phyloP scores from a whole-genome alignment of 2,329 filamentous ascomycete genomes.

The Pestalotiopsis fici region DNA sequence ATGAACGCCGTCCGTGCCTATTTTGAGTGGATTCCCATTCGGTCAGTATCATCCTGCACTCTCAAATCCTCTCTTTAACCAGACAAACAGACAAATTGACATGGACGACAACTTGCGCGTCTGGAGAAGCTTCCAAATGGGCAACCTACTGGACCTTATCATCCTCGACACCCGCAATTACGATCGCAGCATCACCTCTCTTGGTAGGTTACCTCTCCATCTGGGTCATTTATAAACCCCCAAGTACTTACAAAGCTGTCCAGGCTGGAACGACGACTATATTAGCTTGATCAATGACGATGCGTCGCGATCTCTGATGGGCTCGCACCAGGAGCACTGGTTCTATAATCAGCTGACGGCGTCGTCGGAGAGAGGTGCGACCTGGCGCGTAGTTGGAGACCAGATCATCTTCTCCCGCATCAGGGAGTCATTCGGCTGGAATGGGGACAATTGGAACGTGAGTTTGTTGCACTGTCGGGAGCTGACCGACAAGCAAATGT shows the following conservation, averaged over 20 bases:
- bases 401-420: conserved; percentile 64
- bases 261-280: conserved; percentile 42
- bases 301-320: conserved; percentile 70
- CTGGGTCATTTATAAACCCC: too few species aligned
- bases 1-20: conserved; percentile 73
- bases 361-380: conserved; percentile 64
- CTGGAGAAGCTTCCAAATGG: conserved; percentile 67
- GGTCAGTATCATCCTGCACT: conserved; percentile 25
- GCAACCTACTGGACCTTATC: conserved; percentile 65
- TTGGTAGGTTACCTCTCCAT: conserved; percentile 20
- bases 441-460: conserved; percentile 1
- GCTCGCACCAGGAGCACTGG: conserved; percentile 73
- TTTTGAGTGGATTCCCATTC: conserved; percentile 66
- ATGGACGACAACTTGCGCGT: conserved; percentile 50
- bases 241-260: too few species aligned
- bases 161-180: conserved; percentile 72
- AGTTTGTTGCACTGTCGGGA: neutral
- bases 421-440: conserved; percentile 5
- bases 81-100: conserved; percentile 48
- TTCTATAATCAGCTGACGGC: conserved; percentile 62
- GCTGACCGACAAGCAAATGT: neutral
- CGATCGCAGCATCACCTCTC: conserved; percentile 62
- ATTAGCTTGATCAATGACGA: conserved; percentile 65
- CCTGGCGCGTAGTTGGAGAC: conserved; percentile 72
- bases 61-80: neutral